phyloP scores from a whole-genome alignment of 1,284 basidiomycete genomes.

The Vanrija sp. region DNA sequence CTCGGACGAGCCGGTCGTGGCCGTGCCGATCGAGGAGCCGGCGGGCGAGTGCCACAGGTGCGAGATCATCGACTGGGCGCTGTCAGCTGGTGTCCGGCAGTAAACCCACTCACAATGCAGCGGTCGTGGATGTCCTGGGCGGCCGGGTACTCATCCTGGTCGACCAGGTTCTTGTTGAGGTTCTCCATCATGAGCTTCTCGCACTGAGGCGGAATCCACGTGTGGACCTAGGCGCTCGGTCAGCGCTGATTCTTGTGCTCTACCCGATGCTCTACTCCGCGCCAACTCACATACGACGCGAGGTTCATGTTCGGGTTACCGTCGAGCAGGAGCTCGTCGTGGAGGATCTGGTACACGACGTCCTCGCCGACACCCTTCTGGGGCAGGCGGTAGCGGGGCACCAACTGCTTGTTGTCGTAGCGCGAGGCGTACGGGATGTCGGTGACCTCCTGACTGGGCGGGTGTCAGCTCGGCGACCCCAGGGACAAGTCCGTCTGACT shows the following conservation, averaged over 20 bases:
- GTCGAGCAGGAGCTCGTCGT: constrained; percentile 77
- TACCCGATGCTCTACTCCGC: neutral
- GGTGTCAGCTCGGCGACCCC: neutral
- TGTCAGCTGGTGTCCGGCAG: neutral
- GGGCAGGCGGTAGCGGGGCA: constrained; percentile 51
- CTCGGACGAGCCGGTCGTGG: constrained; percentile 88
- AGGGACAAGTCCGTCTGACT: too few species aligned
- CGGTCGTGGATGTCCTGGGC: constrained; percentile 71
- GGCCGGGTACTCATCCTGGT: constrained; percentile 86
- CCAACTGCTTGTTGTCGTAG: constrained; percentile 38
- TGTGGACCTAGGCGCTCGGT: constrained; percentile 56
- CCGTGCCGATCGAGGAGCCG: constrained; percentile 74
- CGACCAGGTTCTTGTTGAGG: constrained; percentile 83
- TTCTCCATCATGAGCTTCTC: constrained; percentile 76
- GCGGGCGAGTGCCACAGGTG: constrained; percentile 86
- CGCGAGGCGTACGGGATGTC: constrained; percentile 41
- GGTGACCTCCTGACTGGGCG: constrained; percentile 25
- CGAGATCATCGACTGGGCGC: constrained; percentile 67
- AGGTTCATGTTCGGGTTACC: constrained; percentile 75
- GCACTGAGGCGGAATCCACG: constrained; percentile 62
- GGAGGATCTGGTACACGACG: constrained; percentile 71
- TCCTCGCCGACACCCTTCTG: constrained; percentile 45
- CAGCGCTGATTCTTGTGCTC: neutral
- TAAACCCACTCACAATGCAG: constrained; percentile 51
- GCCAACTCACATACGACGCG: constrained; percentile 51